Evolutionary conservation across 805 yeast genomes (phyloP), one percentile per base, ranked within the genome.

Genomic region (Candida stauntonica): DNA sequence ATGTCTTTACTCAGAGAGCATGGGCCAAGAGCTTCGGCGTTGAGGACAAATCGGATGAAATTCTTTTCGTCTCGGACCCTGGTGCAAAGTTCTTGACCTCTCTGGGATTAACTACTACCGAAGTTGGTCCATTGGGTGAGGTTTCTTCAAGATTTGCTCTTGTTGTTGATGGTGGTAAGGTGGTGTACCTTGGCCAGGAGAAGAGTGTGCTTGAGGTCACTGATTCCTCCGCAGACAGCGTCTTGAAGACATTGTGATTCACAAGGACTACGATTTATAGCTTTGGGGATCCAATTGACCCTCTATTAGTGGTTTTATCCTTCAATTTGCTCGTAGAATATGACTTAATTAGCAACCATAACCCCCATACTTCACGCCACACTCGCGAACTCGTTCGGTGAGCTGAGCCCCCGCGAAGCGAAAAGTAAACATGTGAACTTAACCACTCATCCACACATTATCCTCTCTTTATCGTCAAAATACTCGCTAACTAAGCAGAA

Each of bases 1-100:
- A 81, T 52, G 77, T 86, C n/a, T 79, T 81, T 55, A 85, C 82
- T 26, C 62, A 70, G 53, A 65, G 72, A 33, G 85, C 84, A 3
- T 81, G 86, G 85, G 80, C 66, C 38, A 61, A 61, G 53, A 39
- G 39, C 17, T 49, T 62, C 38, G 58, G 55, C 39, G 64, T 60
- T 26, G 48, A 44, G 33, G 57, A 54, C 38, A 41, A 59, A 44
- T 55, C 55, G 26, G 48, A 48, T 15, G 58, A 64, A 54, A 60
- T 75, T 20, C 57, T 75, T 50, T 81, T 82, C 54, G 86, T 75
- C 41, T 62, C 78, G 46, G 93, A 84, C 60, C 75, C 82, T 30
- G 70, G 69, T 39, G 75, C 77, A 40, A 60, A 61, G 36, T 76
- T 83, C 57, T 68, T 83, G 47, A 64, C 63, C 49, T 52, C 70